phyloP scores from a whole-genome alignment of 306 rosid species.

The Cucurbita pepo region DNA sequence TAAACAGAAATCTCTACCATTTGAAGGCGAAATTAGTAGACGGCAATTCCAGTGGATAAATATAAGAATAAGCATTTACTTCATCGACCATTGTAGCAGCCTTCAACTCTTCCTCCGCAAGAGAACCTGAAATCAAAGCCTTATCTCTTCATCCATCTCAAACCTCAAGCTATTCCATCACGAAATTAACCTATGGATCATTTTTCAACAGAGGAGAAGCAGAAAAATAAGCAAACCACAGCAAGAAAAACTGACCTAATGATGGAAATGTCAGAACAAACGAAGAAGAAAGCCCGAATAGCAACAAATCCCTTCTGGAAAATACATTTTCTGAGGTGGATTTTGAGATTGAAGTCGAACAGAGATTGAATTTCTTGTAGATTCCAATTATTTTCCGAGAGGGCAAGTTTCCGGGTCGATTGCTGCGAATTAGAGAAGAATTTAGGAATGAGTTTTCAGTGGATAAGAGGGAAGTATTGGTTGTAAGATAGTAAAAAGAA shows the following conservation, averaged over 20 bases:
- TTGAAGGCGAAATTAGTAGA: slow-evolving; percentile 53
- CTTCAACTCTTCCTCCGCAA: slow-evolving; percentile 54
- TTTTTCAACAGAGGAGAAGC: neutral
- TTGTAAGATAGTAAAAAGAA: neutral
- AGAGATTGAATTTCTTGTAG: slow-evolving; percentile 7
- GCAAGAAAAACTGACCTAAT: slow-evolving; percentile 21
- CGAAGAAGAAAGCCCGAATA: slow-evolving; percentile 45
- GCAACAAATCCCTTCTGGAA: slow-evolving; percentile 48
- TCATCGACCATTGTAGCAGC: slow-evolving; percentile 55
- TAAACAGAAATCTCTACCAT: slow-evolving; percentile 35
- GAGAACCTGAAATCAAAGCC: slow-evolving; percentile 34
- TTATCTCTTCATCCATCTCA: neutral
- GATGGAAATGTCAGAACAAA: slow-evolving; percentile 23
- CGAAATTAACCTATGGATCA: neutral
- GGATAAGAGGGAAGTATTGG: neutral
- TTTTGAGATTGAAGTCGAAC: slow-evolving; percentile 19
- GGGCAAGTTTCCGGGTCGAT: slow-evolving; percentile 13
- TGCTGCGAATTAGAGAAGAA: slow-evolving; percentile 13
- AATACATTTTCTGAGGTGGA: slow-evolving; percentile 29
- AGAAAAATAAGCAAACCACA: neutral
- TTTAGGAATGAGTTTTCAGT: neutral
- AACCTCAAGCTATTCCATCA: neutral
- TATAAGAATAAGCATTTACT: slow-evolving; percentile 65
- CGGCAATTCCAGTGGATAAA: slow-evolving; percentile 60
- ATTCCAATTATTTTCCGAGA: slow-evolving; percentile 10